phyloP scores from a whole-genome alignment of 192 early-diverging fungal genomes.

The Backusella sp. region DNA sequence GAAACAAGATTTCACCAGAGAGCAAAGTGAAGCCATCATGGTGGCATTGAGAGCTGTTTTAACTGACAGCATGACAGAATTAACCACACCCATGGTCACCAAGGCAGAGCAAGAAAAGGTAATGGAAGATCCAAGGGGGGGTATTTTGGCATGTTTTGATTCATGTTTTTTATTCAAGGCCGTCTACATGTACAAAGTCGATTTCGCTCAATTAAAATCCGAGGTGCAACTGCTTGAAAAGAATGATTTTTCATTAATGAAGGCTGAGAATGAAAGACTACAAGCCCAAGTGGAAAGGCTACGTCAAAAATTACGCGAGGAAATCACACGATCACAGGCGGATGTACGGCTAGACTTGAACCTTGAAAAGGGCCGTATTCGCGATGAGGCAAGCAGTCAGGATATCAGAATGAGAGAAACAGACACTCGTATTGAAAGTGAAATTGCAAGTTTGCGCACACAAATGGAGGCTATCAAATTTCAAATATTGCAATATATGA shows the following conservation, averaged over 20 bases:
- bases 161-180: constrained; percentile 37
- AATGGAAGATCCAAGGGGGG: no score
- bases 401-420: constrained; percentile 86
- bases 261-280: constrained; percentile 78
- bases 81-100: constrained; percentile 68
- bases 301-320: constrained; percentile 78
- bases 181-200: constrained; percentile 84
- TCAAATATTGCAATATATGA: constrained; percentile 78
- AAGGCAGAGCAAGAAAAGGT: constrained; percentile 81
- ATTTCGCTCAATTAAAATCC: constrained; percentile 83
- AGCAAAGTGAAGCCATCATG: constrained; percentile 80
- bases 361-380: constrained; percentile 84
- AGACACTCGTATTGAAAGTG: constrained; percentile 84
- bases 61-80: constrained; percentile 63
- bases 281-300: constrained; percentile 83
- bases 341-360: constrained; percentile 83
- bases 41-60: constrained; percentile 68
- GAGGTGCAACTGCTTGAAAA: constrained; percentile 89
- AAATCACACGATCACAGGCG: constrained; percentile 80
- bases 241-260: constrained; percentile 83
- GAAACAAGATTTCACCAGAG: constrained; percentile 62
- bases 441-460: constrained; percentile 78
- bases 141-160: no score
- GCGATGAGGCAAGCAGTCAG: constrained; percentile 81
- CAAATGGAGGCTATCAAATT: constrained; percentile 92